phyloP scores from a whole-genome alignment of 768 basidiomycete species.

The Porphyrellus cyaneotinctus region DNA sequence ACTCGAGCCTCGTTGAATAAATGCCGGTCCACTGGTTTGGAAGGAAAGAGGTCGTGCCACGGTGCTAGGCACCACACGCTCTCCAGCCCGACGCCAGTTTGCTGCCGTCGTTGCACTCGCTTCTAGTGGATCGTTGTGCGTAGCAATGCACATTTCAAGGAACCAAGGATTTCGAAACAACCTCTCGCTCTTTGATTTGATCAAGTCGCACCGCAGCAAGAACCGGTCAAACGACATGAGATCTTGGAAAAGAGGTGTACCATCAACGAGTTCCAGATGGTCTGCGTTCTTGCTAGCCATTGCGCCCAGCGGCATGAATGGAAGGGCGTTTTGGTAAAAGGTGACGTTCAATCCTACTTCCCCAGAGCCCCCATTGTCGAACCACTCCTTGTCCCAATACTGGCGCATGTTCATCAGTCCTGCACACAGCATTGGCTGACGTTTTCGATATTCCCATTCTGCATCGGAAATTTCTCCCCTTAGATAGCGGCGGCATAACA shows the following conservation, averaged over 20 bases:
- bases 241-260: not conserved
- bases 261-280: not conserved
- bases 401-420: not conserved
- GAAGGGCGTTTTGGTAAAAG: not conserved
- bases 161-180: not conserved
- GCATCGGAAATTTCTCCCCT: not conserved
- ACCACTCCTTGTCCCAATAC: not conserved
- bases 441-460: not conserved
- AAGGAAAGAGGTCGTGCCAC: not conserved
- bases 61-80: not conserved
- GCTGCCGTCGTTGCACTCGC: not conserved
- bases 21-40: not conserved
- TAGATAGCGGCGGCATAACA: not conserved
- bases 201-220: not conserved
- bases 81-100: not conserved
- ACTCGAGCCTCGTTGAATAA: not conserved
- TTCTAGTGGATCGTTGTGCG: not conserved
- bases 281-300: not conserved
- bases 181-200: not conserved
- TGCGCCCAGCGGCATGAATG: not conserved
- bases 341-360: not conserved
- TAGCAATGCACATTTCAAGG: not conserved
- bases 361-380: not conserved
- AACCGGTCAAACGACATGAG: not conserved
- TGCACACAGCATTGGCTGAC: not conserved